These are phyloP conservation scores for Otatea glauca DNA, from an alignment of 176 grass and related monocot genomes.

Conservation along the genomic window DNA sequence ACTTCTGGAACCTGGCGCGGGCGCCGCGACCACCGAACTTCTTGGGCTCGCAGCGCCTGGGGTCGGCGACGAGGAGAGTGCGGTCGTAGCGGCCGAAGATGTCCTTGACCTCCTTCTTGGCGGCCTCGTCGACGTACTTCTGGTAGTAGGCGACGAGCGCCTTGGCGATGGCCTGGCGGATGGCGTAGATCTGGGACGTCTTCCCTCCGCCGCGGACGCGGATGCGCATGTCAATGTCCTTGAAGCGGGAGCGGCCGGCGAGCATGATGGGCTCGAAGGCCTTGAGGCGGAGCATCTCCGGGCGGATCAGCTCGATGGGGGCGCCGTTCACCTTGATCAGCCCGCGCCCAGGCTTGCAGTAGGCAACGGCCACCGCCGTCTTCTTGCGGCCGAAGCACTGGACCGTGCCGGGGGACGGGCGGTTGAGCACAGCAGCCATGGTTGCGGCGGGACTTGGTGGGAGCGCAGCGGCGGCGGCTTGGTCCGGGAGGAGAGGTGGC, in stretches of 20 bases:
- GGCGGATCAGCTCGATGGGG: conserved; percentile 79
- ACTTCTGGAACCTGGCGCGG: conserved; percentile 83
- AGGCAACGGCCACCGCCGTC: conserved; percentile 77
- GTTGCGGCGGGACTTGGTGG: neutral
- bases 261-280: conserved; percentile 81
- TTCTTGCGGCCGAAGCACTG: conserved; percentile 94
- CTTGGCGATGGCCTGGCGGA: conserved; percentile 84
- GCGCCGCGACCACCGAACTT: conserved; percentile 86
- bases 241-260: conserved; percentile 61
- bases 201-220: conserved; percentile 77
- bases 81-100: conserved; percentile 78
- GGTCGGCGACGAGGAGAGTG: conserved; percentile 86
- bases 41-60: conserved; percentile 83
- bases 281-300: conserved; percentile 81
- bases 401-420: conserved; percentile 51
- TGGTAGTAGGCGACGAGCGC: conserved; percentile 74
- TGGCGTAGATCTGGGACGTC: conserved; percentile 86
- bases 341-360: conserved; percentile 77
- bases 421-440: conserved; percentile 41
- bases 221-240: conserved; percentile 86
- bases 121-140: conserved; percentile 85
- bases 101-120: conserved; percentile 89
- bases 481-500: neutral
- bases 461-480: conserved; percentile 11
- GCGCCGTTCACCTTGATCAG: conserved; percentile 84